Conservation (phyloP, 441 rosid species). For the Euphorbia celastroides region DNA sequence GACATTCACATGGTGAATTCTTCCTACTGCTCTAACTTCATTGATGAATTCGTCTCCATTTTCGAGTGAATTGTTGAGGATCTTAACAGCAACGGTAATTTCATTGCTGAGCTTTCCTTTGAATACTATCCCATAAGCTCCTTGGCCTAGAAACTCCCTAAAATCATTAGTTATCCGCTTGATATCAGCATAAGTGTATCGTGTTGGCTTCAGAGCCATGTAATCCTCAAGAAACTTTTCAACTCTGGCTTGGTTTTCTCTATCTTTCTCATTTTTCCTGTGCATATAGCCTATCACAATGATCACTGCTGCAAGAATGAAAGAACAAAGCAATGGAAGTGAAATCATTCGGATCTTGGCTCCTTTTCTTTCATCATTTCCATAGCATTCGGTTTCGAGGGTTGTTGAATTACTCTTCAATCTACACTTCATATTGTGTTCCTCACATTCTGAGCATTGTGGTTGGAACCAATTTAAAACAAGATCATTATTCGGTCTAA, state of each 20-base stretch:
- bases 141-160: slow-evolving; percentile 21
- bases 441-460: slow-evolving; percentile 15
- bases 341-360: neutral
- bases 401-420: slow-evolving; percentile 4
- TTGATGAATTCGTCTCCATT: slow-evolving; percentile 25
- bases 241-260: slow-evolving; percentile 17
- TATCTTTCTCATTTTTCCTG: slow-evolving; percentile 1
- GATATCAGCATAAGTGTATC: slow-evolving; percentile 23
- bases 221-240: slow-evolving; percentile 26
- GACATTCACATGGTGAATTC: slow-evolving; percentile 24
- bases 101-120: slow-evolving; percentile 25
- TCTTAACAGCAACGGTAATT: slow-evolving; percentile 20
- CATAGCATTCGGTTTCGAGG: slow-evolving; percentile 14
- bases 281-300: neutral
- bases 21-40: slow-evolving; percentile 20
- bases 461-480: slow-evolving; percentile 19
- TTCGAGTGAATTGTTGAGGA: slow-evolving; percentile 18
- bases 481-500: neutral
- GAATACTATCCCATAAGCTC: slow-evolving; percentile 26
- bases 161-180: slow-evolving; percentile 25
- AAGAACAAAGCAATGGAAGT: neutral
- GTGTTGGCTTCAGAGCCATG: slow-evolving; percentile 21
- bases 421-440: slow-evolving; percentile 7
- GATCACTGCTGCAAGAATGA: neutral
- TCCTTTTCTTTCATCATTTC: neutral